These are phyloP conservation scores for Pichia sp. DNA, from an alignment of 1,139 yeast species.

Conservation along the genomic window DNA sequence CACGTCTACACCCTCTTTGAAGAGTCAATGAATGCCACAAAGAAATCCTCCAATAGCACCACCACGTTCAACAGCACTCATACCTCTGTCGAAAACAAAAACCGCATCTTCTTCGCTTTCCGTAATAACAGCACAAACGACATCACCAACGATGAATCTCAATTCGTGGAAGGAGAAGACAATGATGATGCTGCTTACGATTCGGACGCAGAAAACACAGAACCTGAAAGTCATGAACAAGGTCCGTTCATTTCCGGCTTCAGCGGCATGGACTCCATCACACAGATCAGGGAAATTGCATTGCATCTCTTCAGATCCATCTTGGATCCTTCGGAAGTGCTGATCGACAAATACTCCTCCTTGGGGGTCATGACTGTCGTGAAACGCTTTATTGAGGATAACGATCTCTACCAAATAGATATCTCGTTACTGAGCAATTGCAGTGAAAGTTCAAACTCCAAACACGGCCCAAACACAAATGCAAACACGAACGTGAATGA, in stretches of 20 bases:
- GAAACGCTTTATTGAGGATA: conserved; percentile 28
- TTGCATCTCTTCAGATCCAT: conserved; percentile 45
- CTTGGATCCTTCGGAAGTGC: conserved; percentile 49
- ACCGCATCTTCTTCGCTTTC: not conserved
- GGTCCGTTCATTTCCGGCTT: conserved; percentile 52
- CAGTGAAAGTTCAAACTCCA: not conserved
- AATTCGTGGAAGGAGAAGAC: conserved; percentile 14
- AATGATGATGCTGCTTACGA: conserved; percentile 12
- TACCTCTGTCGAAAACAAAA: not conserved
- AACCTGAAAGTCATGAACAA: conserved; percentile 36
- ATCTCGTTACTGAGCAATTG: conserved; percentile 16
- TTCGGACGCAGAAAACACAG: conserved; percentile 35
- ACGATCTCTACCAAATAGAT: conserved; percentile 20
- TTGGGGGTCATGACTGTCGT: conserved; percentile 34
- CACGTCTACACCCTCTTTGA: conserved; percentile 22
- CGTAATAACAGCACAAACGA: not conserved
- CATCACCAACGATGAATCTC: not conserved
- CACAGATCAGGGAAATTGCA: conserved; percentile 42
- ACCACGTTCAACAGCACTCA: conserved; percentile 1
- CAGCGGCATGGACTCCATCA: conserved; percentile 39
- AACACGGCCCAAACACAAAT: not conserved
- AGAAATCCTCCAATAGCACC: not conserved
- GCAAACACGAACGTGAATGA: not conserved
- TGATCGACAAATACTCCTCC: conserved; percentile 48
- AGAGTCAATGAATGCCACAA: conserved; percentile 9